These are phyloP conservation scores for Neonectria sp. DNA, from an alignment of 2,329 filamentous ascomycete species.

Conservation along the genomic window DNA sequence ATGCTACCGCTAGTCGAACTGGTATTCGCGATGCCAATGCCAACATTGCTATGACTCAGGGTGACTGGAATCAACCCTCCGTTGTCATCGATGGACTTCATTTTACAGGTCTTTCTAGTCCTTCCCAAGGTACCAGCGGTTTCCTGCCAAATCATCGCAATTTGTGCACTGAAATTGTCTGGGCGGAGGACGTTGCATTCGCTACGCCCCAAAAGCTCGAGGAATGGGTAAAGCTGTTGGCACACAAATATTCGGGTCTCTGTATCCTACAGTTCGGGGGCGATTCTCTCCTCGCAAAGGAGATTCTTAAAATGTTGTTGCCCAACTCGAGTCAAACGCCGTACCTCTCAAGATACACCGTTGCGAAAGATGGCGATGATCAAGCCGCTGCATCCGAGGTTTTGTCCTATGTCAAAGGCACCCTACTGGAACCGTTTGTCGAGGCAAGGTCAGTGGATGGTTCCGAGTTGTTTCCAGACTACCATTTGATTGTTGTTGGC, in stretches of 20 bases:
- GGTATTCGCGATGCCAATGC: slow-evolving; percentile 59
- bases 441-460: slow-evolving; percentile 46
- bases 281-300: slow-evolving; percentile 28
- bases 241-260: slow-evolving; percentile 58
- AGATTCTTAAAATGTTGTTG: slow-evolving; percentile 48
- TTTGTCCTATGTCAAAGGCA: slow-evolving; percentile 30
- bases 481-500: slow-evolving; percentile 53
- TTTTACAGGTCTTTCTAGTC: slow-evolving; percentile 55
- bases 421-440: slow-evolving; percentile 43
- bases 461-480: slow-evolving; percentile 45
- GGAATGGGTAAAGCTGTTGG: slow-evolving; percentile 51
- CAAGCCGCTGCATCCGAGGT: slow-evolving; percentile 19
- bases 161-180: slow-evolving; percentile 64
- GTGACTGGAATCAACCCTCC: slow-evolving; percentile 50
- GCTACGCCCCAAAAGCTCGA: slow-evolving; percentile 38
- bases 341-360: slow-evolving; percentile 53
- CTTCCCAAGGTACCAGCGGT: slow-evolving; percentile 44
- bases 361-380: slow-evolving; percentile 39
- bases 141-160: slow-evolving; percentile 66
- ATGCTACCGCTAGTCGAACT: slow-evolving; percentile 55
- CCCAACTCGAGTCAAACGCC: slow-evolving; percentile 45
- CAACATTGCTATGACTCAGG: slow-evolving; percentile 60
- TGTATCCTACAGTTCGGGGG: slow-evolving; percentile 59
- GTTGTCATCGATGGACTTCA: slow-evolving; percentile 63
- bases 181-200: slow-evolving; percentile 58